Evolutionary conservation across 305 asterid genomes (phyloP).

Genomic region (Petunia hybrid): DNA sequence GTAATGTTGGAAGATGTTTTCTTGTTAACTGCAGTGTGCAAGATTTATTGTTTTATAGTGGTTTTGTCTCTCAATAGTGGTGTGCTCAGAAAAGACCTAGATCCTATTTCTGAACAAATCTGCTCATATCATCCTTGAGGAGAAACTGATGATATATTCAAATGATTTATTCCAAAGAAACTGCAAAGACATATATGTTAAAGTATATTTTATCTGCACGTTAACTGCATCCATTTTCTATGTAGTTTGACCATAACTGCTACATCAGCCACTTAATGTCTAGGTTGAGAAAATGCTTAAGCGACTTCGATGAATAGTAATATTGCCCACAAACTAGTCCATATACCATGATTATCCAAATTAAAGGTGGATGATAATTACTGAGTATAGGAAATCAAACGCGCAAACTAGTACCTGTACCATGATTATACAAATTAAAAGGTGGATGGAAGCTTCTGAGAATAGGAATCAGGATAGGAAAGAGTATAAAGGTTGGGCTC

Average conservation of each 20-base stretch:
- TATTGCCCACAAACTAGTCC: no score
- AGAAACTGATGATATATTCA: slow-evolving; percentile 17
- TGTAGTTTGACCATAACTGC: not conserved
- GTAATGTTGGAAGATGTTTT: slow-evolving; percentile 33
- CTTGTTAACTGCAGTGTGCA: not conserved
- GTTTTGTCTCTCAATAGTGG: slow-evolving; percentile 17
- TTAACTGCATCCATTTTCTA: not conserved
- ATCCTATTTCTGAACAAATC: not conserved
- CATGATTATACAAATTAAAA: no score
- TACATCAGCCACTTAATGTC: not conserved
- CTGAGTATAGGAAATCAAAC: no score
- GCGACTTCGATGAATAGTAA: not conserved
- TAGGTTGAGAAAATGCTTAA: not conserved
- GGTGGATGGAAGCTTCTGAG: no score
- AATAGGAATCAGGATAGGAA: no score
- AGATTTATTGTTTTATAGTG: slow-evolving; percentile 25
- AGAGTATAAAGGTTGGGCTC: no score
- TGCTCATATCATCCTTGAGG: slow-evolving; percentile 4
- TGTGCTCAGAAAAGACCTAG: not conserved
- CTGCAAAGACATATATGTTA: not conserved
- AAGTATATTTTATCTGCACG: not conserved
- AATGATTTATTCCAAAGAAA: not conserved
- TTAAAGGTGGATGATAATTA: no score
- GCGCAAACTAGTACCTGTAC: no score
- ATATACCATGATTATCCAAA: no score